A percentile compares a stretch with the other conserved stretches of the same genome.
These are phyloP conservation scores for Boletus subluridellus DNA, from an alignment of 1,284 basidiomycete genomes.

Conservation along the genomic window DNA sequence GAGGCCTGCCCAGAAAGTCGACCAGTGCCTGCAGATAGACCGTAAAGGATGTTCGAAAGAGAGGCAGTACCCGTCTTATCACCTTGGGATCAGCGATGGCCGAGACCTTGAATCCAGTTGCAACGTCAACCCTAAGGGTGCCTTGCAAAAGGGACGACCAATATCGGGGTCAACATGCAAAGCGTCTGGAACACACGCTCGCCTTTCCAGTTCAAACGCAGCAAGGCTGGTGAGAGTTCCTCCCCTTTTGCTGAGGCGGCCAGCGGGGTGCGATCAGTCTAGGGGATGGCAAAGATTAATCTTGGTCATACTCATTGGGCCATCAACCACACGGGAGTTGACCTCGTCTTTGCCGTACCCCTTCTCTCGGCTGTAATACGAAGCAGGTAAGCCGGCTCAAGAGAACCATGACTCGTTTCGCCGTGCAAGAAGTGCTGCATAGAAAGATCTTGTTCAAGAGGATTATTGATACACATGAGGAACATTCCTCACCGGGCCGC, in stretches of 20 bases:
- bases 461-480: not conserved
- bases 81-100: constrained; percentile 70
- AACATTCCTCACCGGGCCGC: constrained; percentile 31
- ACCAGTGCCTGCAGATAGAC: constrained; percentile 58
- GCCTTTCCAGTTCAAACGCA: constrained; percentile 79
- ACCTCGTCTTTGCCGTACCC: constrained; percentile 51
- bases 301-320: too few species aligned
- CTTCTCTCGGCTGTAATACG: too few species aligned
- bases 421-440: constrained; percentile 48
- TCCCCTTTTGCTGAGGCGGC: constrained; percentile 55
- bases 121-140: constrained; percentile 66
- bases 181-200: constrained; percentile 4
- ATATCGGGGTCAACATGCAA: too few species aligned
- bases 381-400: not conserved
- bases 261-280: not conserved
- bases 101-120: constrained; percentile 72
- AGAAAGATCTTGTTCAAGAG: not conserved
- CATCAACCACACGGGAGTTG: constrained; percentile 51
- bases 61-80: not conserved
- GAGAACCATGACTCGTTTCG: constrained; percentile 28
- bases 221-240: constrained; percentile 61
- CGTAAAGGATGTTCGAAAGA: not conserved
- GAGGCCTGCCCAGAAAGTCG: constrained; percentile 79
- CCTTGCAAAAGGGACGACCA: constrained; percentile 72
- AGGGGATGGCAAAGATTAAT: constrained; percentile 13